phyloP scores from a whole-genome alignment of 352 stramenopile species.

The Elongisporangium anandrum region DNA sequence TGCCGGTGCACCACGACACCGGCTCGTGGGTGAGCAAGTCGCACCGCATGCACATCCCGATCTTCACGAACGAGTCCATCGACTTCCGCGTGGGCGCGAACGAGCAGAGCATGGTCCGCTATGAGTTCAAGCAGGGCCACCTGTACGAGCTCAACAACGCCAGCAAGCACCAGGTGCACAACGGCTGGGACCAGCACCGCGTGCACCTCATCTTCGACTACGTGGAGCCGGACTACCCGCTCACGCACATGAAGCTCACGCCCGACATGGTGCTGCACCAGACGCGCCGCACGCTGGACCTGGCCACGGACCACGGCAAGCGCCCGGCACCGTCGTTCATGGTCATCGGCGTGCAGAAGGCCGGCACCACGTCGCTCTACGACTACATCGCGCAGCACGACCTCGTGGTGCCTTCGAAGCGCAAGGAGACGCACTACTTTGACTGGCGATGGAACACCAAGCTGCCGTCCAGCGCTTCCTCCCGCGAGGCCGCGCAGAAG shows the following conservation, averaged over 20 bases:
- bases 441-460: conserved; percentile 96
- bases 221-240: conserved; percentile 78
- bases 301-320: conserved; percentile 76
- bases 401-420: conserved; percentile 86
- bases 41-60: conserved; percentile 96
- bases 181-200: conserved; percentile 87
- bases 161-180: conserved; percentile 94
- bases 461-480: conserved; percentile 42
- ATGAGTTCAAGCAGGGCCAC: conserved; percentile 90
- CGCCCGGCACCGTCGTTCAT: conserved; percentile 90
- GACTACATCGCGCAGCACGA: conserved; percentile 98
- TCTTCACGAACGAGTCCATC: conserved; percentile 84
- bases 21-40: conserved; percentile 95
- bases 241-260: conserved; percentile 70
- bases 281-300: conserved; percentile 93
- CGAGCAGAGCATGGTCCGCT: conserved; percentile 81
- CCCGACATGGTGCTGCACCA: conserved; percentile 92
- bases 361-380: conserved; percentile 96
- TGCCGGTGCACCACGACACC: conserved; percentile 97
- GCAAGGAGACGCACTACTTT: conserved; percentile 98
- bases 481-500: conserved; percentile 37
- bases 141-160: conserved; percentile 99
- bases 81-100: conserved; percentile 87
- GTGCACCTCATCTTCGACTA: conserved; percentile 99
- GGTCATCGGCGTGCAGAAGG: conserved; percentile 95